Conservation (phyloP, 805 yeast species). For the Danielozyma ontarioensis region DNA sequence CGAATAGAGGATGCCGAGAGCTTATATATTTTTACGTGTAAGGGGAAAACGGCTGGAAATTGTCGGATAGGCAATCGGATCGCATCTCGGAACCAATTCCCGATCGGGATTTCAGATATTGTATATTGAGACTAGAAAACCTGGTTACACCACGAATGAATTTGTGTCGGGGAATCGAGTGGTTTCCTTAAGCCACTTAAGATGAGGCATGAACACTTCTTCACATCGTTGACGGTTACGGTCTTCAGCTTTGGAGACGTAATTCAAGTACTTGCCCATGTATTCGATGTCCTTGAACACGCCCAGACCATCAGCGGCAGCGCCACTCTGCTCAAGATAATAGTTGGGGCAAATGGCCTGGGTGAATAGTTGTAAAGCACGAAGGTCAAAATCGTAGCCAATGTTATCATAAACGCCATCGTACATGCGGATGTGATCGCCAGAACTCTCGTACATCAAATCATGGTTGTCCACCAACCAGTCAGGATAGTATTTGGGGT, state of each 20-base stretch:
- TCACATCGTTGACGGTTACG: constrained; percentile 23
- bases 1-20: no score
- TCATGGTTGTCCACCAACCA: constrained; percentile 29
- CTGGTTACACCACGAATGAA: not conserved
- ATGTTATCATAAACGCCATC: constrained; percentile 26
- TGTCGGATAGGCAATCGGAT: no score
- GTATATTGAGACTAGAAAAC: no score
- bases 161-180: not conserved
- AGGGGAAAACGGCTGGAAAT: no score
- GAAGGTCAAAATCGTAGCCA: constrained; percentile 40
- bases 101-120: no score
- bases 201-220: constrained; percentile 36
- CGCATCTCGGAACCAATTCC: no score
- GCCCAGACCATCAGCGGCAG: constrained; percentile 19
- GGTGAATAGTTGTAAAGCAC: constrained; percentile 33
- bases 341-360: constrained; percentile 35
- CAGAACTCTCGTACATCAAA: constrained; percentile 23
- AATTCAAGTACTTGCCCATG: constrained; percentile 29
- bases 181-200: constrained; percentile 13
- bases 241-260: constrained; percentile 19
- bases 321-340: constrained; percentile 15
- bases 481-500: constrained; percentile 40
- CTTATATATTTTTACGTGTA: no score
- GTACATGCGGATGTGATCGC: constrained; percentile 38
- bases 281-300: constrained; percentile 13